phyloP scores from a whole-genome alignment of 768 basidiomycete genomes.

The Podaxis sp. region DNA sequence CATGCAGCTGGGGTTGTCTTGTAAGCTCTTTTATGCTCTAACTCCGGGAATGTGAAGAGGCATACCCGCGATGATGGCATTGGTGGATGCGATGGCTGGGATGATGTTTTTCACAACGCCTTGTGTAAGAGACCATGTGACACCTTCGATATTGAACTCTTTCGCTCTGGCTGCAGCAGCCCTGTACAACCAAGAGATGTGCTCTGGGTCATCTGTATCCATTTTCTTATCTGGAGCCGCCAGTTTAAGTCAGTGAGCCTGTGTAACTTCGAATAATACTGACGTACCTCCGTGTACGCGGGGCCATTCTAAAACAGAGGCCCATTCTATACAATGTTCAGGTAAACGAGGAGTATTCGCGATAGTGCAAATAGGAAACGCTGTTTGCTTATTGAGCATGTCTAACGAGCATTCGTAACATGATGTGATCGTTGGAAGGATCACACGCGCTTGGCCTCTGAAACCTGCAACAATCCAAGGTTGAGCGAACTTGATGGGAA shows the following conservation, averaged over 20 bases:
- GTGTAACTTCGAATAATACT: not conserved
- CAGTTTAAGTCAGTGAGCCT: not conserved
- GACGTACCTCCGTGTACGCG: conserved; percentile 76
- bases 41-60: not conserved
- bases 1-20: conserved; percentile 69
- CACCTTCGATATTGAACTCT: conserved; percentile 96
- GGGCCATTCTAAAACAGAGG: conserved; percentile 99
- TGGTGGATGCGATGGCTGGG: conserved; percentile 97
- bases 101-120: conserved; percentile 99
- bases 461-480: conserved; percentile 59
- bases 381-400: conserved; percentile 96
- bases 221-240: conserved; percentile 77
- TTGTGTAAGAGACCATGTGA: conserved; percentile 96
- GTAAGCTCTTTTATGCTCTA: not conserved
- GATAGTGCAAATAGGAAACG: conserved; percentile 98
- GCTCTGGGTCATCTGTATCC: conserved; percentile 96
- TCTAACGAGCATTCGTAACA: conserved; percentile 99
- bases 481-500: not conserved
- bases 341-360: conserved; percentile 97
- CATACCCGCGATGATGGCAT: conserved; percentile 93
- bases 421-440: conserved; percentile 90
- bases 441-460: conserved; percentile 97
- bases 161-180: conserved; percentile 79
- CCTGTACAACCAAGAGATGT: conserved; percentile 91
- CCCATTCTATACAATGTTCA: conserved; percentile 99